A percentile compares a stretch with the other conserved stretches of the same genome.
These are phyloP conservation scores for Thozetella sp. DNA, from an alignment of 495 filamentous ascomycete genomes.

Conservation along the genomic window DNA sequence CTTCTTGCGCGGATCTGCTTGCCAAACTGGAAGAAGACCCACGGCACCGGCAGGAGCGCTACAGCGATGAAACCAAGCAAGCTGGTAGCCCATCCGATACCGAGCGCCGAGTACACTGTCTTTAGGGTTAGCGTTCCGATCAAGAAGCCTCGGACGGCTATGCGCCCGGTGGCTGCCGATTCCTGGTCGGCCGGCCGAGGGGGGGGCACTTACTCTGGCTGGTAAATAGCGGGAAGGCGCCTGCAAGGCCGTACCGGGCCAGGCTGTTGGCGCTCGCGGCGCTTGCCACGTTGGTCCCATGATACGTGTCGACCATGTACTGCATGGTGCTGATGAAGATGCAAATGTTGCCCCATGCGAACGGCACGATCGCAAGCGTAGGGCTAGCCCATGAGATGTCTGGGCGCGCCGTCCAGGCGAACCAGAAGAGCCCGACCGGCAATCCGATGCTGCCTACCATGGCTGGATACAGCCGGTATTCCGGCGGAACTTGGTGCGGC, in stretches of 20 bases:
- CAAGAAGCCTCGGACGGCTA: not conserved
- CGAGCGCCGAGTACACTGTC: conserved; percentile 58
- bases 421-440: conserved; percentile 52
- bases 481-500: conserved; percentile 41
- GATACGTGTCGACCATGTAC: conserved; percentile 64
- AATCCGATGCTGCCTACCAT: conserved; percentile 62
- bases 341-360: conserved; percentile 61
- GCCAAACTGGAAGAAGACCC: conserved; percentile 51
- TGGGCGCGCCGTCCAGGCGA: conserved; percentile 45
- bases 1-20: conserved; percentile 46
- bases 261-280: conserved; percentile 67
- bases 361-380: conserved; percentile 56
- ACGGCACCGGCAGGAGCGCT: conserved; percentile 60
- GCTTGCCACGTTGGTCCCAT: conserved; percentile 56
- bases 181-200: not conserved
- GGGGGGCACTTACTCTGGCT: conserved; percentile 48
- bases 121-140: not conserved
- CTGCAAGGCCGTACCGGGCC: conserved; percentile 61
- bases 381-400: conserved; percentile 44
- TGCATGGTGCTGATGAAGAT: conserved; percentile 32
- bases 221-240: conserved; percentile 68
- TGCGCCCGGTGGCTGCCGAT: too few relatives aligned
- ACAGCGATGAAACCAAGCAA: conserved; percentile 61
- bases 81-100: conserved; percentile 62
- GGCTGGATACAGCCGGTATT: conserved; percentile 58